Base-by-base conservation (phyloP, 2,329 filamentous ascomycete species). In the Xylaria hypoxylon region DNA sequence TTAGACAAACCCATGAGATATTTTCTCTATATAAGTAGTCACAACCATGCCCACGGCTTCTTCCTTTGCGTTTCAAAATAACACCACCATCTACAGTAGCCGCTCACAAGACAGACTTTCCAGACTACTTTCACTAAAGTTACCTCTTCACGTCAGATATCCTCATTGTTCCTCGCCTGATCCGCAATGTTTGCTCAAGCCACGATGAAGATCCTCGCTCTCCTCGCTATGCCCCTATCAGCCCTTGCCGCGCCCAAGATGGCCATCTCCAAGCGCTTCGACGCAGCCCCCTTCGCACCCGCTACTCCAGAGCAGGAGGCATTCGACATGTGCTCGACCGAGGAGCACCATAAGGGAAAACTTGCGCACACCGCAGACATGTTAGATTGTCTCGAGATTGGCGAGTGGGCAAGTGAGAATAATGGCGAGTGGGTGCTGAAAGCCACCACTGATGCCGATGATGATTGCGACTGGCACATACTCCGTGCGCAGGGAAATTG, bases 381-480 rank as follows among this genome's bases (percentile, higher is more conserved):
- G 65, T 1, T 31, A 1, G 68, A 70, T 50, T 73, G 68, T 45
- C 59, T 71, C 26, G 40, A 47, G 19, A 63, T 73, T 45, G 42
- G 56, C 17, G 50, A 52, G 17, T 69, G 66, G 69, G 62, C 71
- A n/a, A 19, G 13, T 15, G 31, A 31, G 5, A 51, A 71, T 47
- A 59, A 69, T 13, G 71, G 68, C 42, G 17, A 52, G 53, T 71
- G 68, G 69, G 28, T 62, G 6, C 33, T 70, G 26, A 59, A 64
- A 15, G 33, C 31, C 19, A 53, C 48, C 19, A 62, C 67, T 31
- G 44, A 67, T 28, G 11, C 13, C 31, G 40, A 51, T 4, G 57
- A 66, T 24, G 42, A 48, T 22, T 35, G 50, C 17, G 65, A 67
- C 42, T 73, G 70, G 71, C 51, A 59, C 17, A 6, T 63, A 5